Evolutionary conservation across 495 filamentous ascomycete species (phyloP).

Genomic region (Tuber magnatum): DNA sequence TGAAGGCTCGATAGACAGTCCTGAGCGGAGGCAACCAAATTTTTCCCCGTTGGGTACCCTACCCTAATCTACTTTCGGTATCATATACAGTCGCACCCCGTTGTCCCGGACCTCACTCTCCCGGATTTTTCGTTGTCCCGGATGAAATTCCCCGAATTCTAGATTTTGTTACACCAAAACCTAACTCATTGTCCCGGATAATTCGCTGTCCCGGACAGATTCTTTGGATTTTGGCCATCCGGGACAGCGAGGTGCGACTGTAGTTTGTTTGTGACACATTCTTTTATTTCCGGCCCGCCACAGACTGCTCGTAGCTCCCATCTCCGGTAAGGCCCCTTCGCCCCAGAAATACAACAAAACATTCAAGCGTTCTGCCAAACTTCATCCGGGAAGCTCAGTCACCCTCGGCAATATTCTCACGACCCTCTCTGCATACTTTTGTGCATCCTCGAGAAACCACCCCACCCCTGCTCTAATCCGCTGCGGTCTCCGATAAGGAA

Average conservation of each 20-base stretch:
- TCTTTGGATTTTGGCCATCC: too few relatives aligned
- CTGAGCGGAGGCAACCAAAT: background rate
- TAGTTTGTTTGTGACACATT: background rate
- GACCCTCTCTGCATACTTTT: background rate
- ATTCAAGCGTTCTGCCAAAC: background rate
- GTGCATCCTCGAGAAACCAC: background rate
- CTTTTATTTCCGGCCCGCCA: background rate
- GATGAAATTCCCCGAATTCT: too few relatives aligned
- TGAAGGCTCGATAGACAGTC: background rate
- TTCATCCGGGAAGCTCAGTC: background rate
- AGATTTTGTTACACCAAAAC: too few relatives aligned
- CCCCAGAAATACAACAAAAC: background rate
- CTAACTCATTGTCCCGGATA: too few relatives aligned
- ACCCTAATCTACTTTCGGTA: background rate
- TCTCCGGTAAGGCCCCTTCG: background rate
- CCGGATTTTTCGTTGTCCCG: too few relatives aligned
- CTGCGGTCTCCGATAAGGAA: background rate
- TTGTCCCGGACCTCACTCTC: too few relatives aligned
- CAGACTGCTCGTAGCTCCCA: background rate
- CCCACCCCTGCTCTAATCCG: background rate
- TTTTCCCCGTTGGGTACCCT: background rate
- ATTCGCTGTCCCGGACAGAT: too few relatives aligned
- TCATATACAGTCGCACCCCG: too few relatives aligned
- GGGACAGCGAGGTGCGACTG: too few relatives aligned
- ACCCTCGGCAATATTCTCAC: background rate